phyloP scores from a whole-genome alignment of 1,139 yeast species.

The Saccharomycopsis hybrid region DNA sequence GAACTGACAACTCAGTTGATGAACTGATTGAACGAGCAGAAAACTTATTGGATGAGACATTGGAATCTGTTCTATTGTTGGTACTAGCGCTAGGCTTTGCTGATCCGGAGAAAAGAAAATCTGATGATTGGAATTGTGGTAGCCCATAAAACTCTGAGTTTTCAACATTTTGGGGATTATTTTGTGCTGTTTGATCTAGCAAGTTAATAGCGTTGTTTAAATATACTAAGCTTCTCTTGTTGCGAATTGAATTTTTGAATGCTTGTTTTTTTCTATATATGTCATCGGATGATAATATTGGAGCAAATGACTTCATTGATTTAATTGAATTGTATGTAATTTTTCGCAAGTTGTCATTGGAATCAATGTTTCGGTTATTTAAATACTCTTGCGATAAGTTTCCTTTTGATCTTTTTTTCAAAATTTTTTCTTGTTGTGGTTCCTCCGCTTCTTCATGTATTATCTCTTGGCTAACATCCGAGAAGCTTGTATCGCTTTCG shows the following conservation, averaged over 20 bases:
- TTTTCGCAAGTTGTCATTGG: background rate
- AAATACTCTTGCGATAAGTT: constrained; percentile 5
- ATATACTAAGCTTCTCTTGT: constrained; percentile 11
- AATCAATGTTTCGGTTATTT: background rate
- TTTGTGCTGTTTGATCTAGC: too few relatives aligned
- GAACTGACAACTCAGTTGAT: too few relatives aligned
- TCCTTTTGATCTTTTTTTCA: constrained; percentile 9
- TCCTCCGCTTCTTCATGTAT: background rate
- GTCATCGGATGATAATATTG: constrained; percentile 7
- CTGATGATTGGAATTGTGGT: too few relatives aligned
- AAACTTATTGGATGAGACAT: too few relatives aligned
- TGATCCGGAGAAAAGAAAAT: too few relatives aligned
- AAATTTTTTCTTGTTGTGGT: constrained; percentile 2
- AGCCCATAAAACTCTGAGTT: too few relatives aligned
- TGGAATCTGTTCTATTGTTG: too few relatives aligned
- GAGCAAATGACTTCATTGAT: constrained; percentile 11
- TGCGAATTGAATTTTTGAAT: constrained; percentile 1
- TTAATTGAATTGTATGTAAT: constrained; percentile 16
- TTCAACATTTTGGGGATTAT: too few relatives aligned
- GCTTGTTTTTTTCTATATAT: background rate
- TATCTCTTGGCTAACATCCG: too few relatives aligned
- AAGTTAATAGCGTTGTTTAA: constrained; percentile 12
- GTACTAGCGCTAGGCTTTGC: too few relatives aligned
- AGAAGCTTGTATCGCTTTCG: too few relatives aligned
- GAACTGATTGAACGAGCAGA: too few relatives aligned